Evolutionary conservation across 75 land plant genomes (phyloP).

Genomic region (Selaginella tamariscina): DNA sequence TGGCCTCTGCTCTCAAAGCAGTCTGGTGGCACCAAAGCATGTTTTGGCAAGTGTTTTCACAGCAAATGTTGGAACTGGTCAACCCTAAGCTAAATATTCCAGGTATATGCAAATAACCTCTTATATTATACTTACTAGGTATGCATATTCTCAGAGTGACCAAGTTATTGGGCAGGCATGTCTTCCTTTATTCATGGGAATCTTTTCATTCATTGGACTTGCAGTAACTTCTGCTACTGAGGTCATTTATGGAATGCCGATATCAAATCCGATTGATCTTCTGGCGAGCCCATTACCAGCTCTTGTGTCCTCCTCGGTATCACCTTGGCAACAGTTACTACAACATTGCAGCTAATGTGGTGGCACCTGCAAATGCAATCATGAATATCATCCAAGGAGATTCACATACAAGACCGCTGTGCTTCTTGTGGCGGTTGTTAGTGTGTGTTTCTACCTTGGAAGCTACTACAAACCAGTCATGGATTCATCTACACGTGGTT

Average conservation of each 20-base stretch:
- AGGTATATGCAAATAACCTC: constrained; percentile 17
- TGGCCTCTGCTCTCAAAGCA: constrained; percentile 34
- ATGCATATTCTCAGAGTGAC: constrained; percentile 51
- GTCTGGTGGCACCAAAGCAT: constrained; percentile 31
- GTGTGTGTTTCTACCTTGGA: constrained; percentile 79
- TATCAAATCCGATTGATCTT: constrained; percentile 66
- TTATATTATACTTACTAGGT: constrained; percentile 37
- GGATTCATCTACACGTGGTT: constrained; percentile 87
- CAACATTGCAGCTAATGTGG: constrained; percentile 94
- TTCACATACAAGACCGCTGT: constrained; percentile 64
- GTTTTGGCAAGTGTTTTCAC: constrained; percentile 76
- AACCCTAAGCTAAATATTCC: constrained; percentile 65
- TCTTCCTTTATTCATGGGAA: constrained; percentile 79
- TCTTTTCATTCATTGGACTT: constrained; percentile 64
- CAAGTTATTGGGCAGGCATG: constrained; percentile 65
- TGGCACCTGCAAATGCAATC: constrained; percentile 84
- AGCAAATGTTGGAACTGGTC: constrained; percentile 91
- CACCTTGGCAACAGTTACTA: constrained; percentile 69
- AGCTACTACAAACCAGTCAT: constrained; percentile 63
- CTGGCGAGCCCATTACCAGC: constrained; percentile 38
- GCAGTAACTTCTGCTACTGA: constrained; percentile 74
- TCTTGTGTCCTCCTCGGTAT: constrained; percentile 54
- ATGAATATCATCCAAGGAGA: constrained; percentile 46
- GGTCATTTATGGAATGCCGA: constrained; percentile 54
- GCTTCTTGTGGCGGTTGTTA: constrained; percentile 52